phyloP scores from a whole-genome alignment of 2,329 filamentous ascomycete species.

The Pestalotiopsis sp. region DNA sequence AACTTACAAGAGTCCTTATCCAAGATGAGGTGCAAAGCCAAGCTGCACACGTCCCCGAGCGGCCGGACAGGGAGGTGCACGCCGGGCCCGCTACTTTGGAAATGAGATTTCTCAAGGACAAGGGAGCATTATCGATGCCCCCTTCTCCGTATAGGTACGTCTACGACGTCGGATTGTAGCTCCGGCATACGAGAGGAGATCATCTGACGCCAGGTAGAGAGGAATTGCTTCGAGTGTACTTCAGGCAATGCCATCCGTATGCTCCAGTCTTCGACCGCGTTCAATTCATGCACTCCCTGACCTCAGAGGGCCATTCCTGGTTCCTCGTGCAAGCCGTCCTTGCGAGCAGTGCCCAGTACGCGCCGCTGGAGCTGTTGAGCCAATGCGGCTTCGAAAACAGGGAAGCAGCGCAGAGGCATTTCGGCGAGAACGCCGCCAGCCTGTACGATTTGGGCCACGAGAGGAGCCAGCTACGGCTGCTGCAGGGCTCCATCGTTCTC shows the following conservation, averaged over 20 bases:
- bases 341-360: not conserved
- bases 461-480: not conserved
- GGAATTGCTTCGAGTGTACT: not conserved
- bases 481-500: not conserved
- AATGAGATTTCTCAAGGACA: not conserved
- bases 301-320: not conserved
- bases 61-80: not conserved
- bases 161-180: not conserved
- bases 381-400: not conserved
- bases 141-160: not conserved
- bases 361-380: not conserved
- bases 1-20: not conserved
- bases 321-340: not conserved
- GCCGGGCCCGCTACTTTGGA: not conserved
- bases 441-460: not conserved
- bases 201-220: not conserved
- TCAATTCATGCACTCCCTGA: not conserved
- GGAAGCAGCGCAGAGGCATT: not conserved
- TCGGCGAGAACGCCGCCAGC: not conserved
- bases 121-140: not conserved
- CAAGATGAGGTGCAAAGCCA: not conserved
- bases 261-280: not conserved
- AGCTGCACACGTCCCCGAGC: not conserved
- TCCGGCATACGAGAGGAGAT: too few species aligned
- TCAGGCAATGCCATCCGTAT: not conserved